Conservation (phyloP, 2,329 filamentous ascomycete genomes). For the Phyllosticta capitalensis region DNA sequence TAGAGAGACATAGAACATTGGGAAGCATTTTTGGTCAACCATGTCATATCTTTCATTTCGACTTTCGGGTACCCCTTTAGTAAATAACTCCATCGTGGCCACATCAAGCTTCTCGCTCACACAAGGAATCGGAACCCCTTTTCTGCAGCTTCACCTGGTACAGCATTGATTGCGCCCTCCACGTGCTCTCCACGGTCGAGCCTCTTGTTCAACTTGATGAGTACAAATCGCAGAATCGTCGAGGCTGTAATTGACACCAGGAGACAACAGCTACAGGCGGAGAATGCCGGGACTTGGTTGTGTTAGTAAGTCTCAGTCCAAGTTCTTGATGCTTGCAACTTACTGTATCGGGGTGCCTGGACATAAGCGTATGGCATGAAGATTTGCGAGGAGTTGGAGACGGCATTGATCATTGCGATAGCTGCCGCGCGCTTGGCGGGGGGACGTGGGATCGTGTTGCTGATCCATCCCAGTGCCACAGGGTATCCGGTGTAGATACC, state of each 20-base stretch:
- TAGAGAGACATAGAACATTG: not conserved
- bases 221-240: constrained; percentile 51
- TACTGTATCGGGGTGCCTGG: constrained; percentile 19
- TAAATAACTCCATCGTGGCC: not conserved
- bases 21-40: not conserved
- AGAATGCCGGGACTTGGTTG: constrained; percentile 15
- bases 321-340: not conserved
- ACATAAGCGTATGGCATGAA: constrained; percentile 62
- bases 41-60: not conserved
- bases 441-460: constrained; percentile 63
- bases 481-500: constrained; percentile 53
- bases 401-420: constrained; percentile 65
- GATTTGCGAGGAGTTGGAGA: constrained; percentile 60
- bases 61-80: not conserved
- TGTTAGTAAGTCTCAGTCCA: not conserved
- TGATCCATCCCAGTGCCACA: constrained; percentile 64
- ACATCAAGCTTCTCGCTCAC: constrained; percentile 21
- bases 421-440: constrained; percentile 66
- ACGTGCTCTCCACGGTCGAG: constrained; percentile 53
- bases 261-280: not conserved
- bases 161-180: constrained; percentile 43
- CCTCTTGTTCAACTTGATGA: constrained; percentile 59
- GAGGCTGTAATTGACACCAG: constrained; percentile 33
- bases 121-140: constrained; percentile 60
- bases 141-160: constrained; percentile 46